These are phyloP conservation scores for Hypomontagnella submonticulosa DNA, from an alignment of 495 filamentous ascomycete species.

Conservation along the genomic window DNA sequence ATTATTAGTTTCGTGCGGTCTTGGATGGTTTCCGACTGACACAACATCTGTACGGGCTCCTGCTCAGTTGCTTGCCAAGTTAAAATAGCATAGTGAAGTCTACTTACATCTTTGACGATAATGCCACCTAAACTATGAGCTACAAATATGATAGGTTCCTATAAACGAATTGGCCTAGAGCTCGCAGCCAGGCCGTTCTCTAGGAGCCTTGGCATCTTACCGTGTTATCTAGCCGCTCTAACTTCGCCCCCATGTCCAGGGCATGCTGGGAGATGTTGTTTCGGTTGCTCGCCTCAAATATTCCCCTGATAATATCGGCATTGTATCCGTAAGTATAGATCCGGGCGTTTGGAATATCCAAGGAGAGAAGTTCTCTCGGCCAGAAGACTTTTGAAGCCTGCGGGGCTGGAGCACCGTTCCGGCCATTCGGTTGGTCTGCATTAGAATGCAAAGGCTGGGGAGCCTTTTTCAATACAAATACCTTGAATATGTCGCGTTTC, in stretches of 20 bases:
- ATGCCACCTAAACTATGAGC: constrained; percentile 57
- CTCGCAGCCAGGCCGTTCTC: no score
- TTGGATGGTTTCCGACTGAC: background rate
- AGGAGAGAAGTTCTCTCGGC: constrained; percentile 50
- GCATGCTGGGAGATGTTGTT: constrained; percentile 54
- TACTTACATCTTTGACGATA: constrained; percentile 54
- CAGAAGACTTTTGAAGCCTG: constrained; percentile 42
- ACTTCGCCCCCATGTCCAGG: constrained; percentile 16
- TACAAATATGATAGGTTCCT: constrained; percentile 53
- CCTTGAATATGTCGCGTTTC: no score
- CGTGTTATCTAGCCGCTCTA: no score
- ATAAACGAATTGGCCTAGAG: constrained; percentile 10
- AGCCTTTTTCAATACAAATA: no score
- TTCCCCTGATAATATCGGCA: constrained; percentile 50
- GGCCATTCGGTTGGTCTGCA: no score
- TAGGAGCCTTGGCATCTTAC: no score
- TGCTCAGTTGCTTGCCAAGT: no score
- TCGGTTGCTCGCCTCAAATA: constrained; percentile 51
- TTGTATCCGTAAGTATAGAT: constrained; percentile 59
- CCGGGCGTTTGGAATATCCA: constrained; percentile 52
- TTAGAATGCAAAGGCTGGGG: no score
- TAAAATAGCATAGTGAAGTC: no score
- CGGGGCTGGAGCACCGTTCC: no score
- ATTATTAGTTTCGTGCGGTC: background rate
- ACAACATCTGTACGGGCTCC: background rate